Percentiles rank a stretch among this genome's conserved stretches.
phyloP scores from a whole-genome alignment of 2,329 filamentous ascomycete species.

The Colletotrichum musae region DNA sequence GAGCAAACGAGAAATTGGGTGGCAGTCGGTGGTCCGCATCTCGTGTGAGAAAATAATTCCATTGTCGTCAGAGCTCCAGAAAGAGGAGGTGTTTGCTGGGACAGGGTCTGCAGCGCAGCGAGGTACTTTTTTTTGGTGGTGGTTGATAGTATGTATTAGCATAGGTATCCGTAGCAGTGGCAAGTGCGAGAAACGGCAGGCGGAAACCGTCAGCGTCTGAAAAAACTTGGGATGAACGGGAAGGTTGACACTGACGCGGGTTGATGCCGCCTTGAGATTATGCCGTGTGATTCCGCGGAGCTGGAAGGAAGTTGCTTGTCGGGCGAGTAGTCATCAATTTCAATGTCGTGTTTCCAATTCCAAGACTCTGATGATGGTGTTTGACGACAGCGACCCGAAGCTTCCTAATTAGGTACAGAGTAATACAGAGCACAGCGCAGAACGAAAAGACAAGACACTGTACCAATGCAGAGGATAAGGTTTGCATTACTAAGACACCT shows the following conservation, averaged over 20 bases:
- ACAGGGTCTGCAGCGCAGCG: slow-evolving; percentile 36
- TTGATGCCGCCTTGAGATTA: slow-evolving; percentile 1
- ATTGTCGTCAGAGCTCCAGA: slow-evolving; percentile 36
- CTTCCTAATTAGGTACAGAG: no score
- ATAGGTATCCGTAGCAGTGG: not conserved
- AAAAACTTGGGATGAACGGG: slow-evolving; percentile 30
- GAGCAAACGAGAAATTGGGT: not conserved
- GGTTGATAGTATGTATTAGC: no score
- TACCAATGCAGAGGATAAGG: slow-evolving; percentile 41
- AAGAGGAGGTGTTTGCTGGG: slow-evolving; percentile 29
- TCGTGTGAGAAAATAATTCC: not conserved
- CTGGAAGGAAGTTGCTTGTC: slow-evolving; percentile 34
- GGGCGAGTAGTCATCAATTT: not conserved
- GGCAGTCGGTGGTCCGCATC: not conserved
- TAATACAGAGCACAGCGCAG: not conserved
- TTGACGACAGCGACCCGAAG: no score
- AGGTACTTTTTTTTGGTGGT: slow-evolving; percentile 13
- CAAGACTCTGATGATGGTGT: no score
- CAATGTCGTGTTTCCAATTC: no score
- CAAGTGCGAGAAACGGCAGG: slow-evolving; percentile 1
- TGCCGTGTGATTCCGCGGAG: not conserved
- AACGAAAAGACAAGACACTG: slow-evolving; percentile 7
- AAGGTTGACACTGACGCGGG: slow-evolving; percentile 6
- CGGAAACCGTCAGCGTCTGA: slow-evolving; percentile 26
- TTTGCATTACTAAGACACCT: slow-evolving; percentile 41